phyloP scores from a whole-genome alignment of 192 early-diverging fungal genomes.

The Pilaira anomala region DNA sequence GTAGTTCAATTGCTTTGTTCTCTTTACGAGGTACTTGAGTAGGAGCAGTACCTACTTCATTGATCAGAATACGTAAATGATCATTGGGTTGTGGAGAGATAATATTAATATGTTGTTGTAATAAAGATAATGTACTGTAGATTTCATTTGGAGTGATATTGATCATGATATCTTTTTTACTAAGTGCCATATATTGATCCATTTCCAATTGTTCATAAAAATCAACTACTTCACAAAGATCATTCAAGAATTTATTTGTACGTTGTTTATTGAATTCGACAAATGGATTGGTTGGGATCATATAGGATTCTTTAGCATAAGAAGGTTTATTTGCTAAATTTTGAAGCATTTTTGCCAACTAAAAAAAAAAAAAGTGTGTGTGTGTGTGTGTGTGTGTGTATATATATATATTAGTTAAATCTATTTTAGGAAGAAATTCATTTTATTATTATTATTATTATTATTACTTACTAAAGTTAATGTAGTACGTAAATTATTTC shows the following conservation, averaged over 20 bases:
- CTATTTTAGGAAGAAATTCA: not conserved
- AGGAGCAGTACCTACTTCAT: slow-evolving; percentile 73
- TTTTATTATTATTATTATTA: not conserved
- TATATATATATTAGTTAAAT: not conserved
- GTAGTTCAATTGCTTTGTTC: slow-evolving; percentile 66
- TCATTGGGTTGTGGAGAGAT: slow-evolving; percentile 73
- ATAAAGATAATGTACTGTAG: slow-evolving; percentile 83
- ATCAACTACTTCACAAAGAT: slow-evolving; percentile 89
- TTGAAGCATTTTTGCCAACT: slow-evolving; percentile 91
- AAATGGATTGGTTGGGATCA: slow-evolving; percentile 85
- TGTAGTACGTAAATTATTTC: slow-evolving; percentile 79
- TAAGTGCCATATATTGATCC: slow-evolving; percentile 95
- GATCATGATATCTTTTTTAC: slow-evolving; percentile 86
- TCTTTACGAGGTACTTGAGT: slow-evolving; percentile 75
- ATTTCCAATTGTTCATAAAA: slow-evolving; percentile 96
- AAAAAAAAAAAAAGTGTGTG: slow-evolving; percentile 1
- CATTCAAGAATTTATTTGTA: slow-evolving; percentile 82
- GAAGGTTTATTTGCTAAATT: slow-evolving; percentile 93
- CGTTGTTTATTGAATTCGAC: slow-evolving; percentile 80
- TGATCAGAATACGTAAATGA: slow-evolving; percentile 73
- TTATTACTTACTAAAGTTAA: slow-evolving; percentile 70
- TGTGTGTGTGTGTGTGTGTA: too few relatives aligned
- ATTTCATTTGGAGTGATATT: slow-evolving; percentile 94
- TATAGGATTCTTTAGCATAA: slow-evolving; percentile 87
- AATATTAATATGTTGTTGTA: slow-evolving; percentile 76